A percentile compares a stretch with the other conserved stretches of the same genome.
These are phyloP conservation scores for Solanum hybrid DNA, from an alignment of 305 asterid species.

Conservation along the genomic window DNA sequence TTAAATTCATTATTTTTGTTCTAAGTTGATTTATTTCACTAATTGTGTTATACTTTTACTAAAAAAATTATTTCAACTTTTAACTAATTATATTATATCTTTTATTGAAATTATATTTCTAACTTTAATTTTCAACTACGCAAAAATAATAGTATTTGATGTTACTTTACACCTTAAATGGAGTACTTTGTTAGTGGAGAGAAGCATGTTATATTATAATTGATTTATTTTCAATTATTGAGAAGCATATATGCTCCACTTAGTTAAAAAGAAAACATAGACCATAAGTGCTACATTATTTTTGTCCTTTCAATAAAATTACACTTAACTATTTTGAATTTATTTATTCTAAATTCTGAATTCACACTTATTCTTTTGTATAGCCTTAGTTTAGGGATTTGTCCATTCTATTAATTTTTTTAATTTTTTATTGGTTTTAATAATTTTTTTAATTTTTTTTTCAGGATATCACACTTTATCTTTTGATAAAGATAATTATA, in stretches of 20 bases:
- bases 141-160: not conserved
- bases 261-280: too few relatives aligned
- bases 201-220: not conserved
- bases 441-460: too few relatives aligned
- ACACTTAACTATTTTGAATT: not conserved
- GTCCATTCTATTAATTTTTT: not conserved
- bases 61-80: not conserved
- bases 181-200: not conserved
- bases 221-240: not conserved
- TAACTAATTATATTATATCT: not conserved
- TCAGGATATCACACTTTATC: not conserved
- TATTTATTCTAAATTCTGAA: too few relatives aligned
- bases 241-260: not conserved
- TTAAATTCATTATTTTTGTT: not conserved
- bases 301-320: not conserved
- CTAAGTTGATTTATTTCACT: not conserved
- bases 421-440: too few relatives aligned
- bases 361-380: too few relatives aligned
- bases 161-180: not conserved
- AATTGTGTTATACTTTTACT: not conserved
- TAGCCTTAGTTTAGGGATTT: not conserved
- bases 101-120: too few relatives aligned
- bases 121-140: not conserved
- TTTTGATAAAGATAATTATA: too few relatives aligned
- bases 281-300: not conserved